Percentiles rank a stretch among this genome's conserved stretches.
These are phyloP conservation scores for Macrotyloma uniflorum DNA, from an alignment of 306 rosid genomes.

Conservation along the genomic window DNA sequence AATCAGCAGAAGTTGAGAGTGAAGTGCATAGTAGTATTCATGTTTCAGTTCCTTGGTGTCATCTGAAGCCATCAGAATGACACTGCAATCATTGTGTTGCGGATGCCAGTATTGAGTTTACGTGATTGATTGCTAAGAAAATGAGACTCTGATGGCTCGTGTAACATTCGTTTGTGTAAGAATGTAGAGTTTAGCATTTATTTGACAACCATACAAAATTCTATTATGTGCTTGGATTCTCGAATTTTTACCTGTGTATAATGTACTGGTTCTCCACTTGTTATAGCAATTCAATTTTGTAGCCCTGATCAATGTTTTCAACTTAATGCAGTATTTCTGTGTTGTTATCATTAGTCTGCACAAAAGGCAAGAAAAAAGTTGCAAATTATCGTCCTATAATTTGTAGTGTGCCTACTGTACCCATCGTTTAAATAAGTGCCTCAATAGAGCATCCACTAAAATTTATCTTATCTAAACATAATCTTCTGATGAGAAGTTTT, in stretches of 20 bases:
- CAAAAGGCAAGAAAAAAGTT: not conserved
- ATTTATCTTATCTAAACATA: no score
- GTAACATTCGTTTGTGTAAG: constrained; percentile 48
- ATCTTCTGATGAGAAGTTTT: no score
- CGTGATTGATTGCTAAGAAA: constrained; percentile 30
- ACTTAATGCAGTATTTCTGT: not conserved
- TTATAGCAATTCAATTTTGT: constrained; percentile 39
- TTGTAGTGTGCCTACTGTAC: no score
- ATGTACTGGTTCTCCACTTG: not conserved
- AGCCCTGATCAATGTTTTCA: not conserved
- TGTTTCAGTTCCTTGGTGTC: constrained; percentile 37
- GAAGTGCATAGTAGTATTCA: constrained; percentile 39
- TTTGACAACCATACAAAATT: constrained; percentile 36
- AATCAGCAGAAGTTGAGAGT: constrained; percentile 54
- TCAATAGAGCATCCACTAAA: no score
- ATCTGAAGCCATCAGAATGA: constrained; percentile 38
- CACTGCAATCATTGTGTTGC: constrained; percentile 32
- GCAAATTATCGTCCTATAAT: no score
- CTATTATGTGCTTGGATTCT: not conserved
- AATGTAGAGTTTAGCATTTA: constrained; percentile 53
- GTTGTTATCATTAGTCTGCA: not conserved
- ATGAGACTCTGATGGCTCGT: constrained; percentile 40
- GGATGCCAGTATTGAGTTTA: constrained; percentile 33
- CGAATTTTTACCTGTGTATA: constrained; percentile 16
- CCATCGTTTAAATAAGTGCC: no score